Evolutionary conservation across 805 yeast species (phyloP), one percentile per base, ranked within the genome.

Genomic region (Saccharomyces kudriavzevii): DNA sequence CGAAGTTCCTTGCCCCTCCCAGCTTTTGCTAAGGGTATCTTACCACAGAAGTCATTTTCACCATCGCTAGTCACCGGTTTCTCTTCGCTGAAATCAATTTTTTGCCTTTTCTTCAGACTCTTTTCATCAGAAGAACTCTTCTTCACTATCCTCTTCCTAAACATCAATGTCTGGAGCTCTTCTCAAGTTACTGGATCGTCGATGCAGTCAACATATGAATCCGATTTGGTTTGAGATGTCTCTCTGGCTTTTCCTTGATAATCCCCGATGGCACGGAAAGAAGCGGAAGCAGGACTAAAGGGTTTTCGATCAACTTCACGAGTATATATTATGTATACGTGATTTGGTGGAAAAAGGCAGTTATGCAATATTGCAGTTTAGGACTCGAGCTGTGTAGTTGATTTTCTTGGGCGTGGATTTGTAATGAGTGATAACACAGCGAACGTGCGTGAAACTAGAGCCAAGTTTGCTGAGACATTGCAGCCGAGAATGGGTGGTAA

Each of bases 401-500:
- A 20, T 35, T 4, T 11, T 17, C 43, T 10, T 13, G 24, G 17
- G 43, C 17, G 43, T 17, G 24, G 17, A 17, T 35, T 35, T 6
- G n/a, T 45, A 30, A 61, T 61, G 64, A 57, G 59, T 48, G 65
- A 59, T 22, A 53, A 27, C 25, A 54, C 49, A 49, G 31, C 58
- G 2, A 61, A 61, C 48, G 59, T 56, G 45, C 54, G 56, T 1
- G 62, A 60, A 45, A 64, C 66, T 1, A 60, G 69, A 40, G 71
- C 70, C 13, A 59, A 58, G 27, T 66, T 67, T 56, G 64, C 63
- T n/a, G 60, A 62, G 17, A 59, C 59, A 22, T 53, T 60, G 8
- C 58, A 52, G 17, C 54, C 53, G 5, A 58, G 69, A 49, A 56
- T 67, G 29, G 70, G 71, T 28, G 69, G 68, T 17, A 62, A 64